Percentiles rank a stretch among this genome's conserved stretches.
These are phyloP conservation scores for Aschersonia sp. DNA, from an alignment of 2,329 filamentous ascomycete species.

Conservation along the genomic window DNA sequence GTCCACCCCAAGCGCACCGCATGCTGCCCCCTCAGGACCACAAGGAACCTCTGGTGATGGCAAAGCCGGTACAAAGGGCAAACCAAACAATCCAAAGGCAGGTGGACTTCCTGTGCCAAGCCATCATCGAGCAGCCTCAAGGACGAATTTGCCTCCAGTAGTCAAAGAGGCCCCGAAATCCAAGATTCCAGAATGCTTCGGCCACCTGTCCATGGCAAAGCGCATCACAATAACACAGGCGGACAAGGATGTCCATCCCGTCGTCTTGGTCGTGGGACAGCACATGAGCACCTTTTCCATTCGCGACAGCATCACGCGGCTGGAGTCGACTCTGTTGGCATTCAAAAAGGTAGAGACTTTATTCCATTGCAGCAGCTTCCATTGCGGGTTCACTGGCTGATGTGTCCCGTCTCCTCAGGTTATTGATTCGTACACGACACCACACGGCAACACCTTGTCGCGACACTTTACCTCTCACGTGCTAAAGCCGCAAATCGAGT, in stretches of 20 bases:
- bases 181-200: conserved; percentile 58
- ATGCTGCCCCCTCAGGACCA: conserved; percentile 3
- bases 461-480: conserved; percentile 85
- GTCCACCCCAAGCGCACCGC: conserved; percentile 30
- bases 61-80: conserved; percentile 24
- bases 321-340: conserved; percentile 74
- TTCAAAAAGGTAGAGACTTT: conserved; percentile 59
- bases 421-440: conserved; percentile 84
- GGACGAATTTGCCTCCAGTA: conserved; percentile 16
- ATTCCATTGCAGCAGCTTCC: neutral
- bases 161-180: conserved; percentile 37
- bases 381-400: too few relatives aligned
- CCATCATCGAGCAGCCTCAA: conserved; percentile 19
- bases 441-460: conserved; percentile 67
- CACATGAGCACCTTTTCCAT: conserved; percentile 83
- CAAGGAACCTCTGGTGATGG: conserved; percentile 21
- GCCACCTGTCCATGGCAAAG: conserved; percentile 61
- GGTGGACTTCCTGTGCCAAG: conserved; percentile 21
- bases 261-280: conserved; percentile 71
- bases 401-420: conserved; percentile 36
- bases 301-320: conserved; percentile 75
- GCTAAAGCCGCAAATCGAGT: conserved; percentile 89
- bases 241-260: conserved; percentile 71
- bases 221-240: conserved; percentile 39
- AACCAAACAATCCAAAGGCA: conserved; percentile 33